A percentile compares a stretch with the other conserved stretches of the same genome.
phyloP scores from a whole-genome alignment of 495 filamentous ascomycete genomes.

The Lichenothelia convexa region DNA sequence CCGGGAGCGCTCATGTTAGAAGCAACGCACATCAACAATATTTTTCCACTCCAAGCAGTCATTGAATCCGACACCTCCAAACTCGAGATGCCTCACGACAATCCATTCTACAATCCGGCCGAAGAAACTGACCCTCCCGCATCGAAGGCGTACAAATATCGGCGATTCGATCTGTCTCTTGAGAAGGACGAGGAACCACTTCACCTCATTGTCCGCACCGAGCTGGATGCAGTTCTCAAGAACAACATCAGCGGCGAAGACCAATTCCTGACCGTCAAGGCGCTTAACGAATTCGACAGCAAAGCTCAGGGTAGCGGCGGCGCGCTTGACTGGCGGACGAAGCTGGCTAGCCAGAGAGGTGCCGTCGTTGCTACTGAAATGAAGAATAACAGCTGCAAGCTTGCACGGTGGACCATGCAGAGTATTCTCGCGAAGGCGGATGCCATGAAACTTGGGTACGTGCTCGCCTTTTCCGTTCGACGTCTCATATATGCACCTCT shows the following conservation, averaged over 20 bases:
- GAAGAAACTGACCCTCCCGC: conserved; percentile 87
- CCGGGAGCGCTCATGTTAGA: conserved; percentile 81
- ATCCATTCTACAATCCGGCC: conserved; percentile 91
- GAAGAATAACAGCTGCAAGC: conserved; percentile 99
- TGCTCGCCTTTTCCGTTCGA: conserved; percentile 5
- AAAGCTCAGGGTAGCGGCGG: conserved; percentile 90
- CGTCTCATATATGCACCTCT: background rate
- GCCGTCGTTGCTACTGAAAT: conserved; percentile 98
- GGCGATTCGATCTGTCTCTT: conserved; percentile 83
- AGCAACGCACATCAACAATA: conserved; percentile 98
- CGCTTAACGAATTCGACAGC: conserved; percentile 95
- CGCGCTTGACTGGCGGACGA: conserved; percentile 87
- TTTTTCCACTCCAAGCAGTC: conserved; percentile 89
- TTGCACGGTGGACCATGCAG: conserved; percentile 92
- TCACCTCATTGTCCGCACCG: conserved; percentile 84
- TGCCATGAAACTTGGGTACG: conserved; percentile 88
- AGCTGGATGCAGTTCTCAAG: conserved; percentile 90
- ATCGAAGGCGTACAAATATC: conserved; percentile 94
- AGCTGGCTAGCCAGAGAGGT: conserved; percentile 81
- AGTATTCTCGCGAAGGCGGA: conserved; percentile 89
- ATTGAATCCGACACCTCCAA: conserved; percentile 58
- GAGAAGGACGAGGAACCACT: conserved; percentile 82
- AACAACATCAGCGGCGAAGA: conserved; percentile 74
- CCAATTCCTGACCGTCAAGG: conserved; percentile 81
- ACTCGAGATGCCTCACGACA: conserved; percentile 66